Conservation (phyloP, 2,329 filamentous ascomycete genomes). For the Diaporthe eres region DNA sequence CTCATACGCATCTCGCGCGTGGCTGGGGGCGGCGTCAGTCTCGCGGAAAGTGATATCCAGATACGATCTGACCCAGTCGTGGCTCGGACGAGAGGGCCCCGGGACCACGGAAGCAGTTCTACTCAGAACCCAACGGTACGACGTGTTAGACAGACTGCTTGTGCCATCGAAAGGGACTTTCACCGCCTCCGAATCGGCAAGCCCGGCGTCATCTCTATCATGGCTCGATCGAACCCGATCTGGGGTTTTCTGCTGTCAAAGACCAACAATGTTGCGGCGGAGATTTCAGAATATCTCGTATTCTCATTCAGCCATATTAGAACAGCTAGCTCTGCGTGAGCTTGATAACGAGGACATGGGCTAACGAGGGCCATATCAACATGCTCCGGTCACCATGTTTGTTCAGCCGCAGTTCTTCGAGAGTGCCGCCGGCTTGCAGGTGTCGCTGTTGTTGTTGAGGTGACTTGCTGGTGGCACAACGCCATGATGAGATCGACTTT, state of each 20-base stretch:
- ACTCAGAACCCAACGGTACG: background rate
- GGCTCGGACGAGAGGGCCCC: background rate
- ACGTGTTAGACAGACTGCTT: background rate
- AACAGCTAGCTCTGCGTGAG: background rate
- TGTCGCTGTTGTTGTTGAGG: background rate
- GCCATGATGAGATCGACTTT: background rate
- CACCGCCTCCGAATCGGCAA: background rate
- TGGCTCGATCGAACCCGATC: background rate
- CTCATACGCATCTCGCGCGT: background rate
- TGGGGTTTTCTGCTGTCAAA: background rate
- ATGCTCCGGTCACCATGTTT: background rate
- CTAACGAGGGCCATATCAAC: background rate
- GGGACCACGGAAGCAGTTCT: background rate
- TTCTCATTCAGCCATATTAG: background rate
- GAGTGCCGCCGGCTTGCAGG: background rate
- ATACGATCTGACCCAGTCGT: background rate
- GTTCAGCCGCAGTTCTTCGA: background rate
- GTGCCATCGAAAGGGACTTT: background rate
- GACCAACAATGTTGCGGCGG: background rate
- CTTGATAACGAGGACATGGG: background rate
- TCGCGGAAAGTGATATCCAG: background rate
- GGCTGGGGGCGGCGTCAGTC: background rate
- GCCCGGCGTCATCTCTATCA: too few species aligned
- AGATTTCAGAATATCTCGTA: background rate
- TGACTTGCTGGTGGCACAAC: background rate